Evolutionary conservation across 2,329 filamentous ascomycete species (phyloP).

Genomic region (Colletotrichum echinochloae): DNA sequence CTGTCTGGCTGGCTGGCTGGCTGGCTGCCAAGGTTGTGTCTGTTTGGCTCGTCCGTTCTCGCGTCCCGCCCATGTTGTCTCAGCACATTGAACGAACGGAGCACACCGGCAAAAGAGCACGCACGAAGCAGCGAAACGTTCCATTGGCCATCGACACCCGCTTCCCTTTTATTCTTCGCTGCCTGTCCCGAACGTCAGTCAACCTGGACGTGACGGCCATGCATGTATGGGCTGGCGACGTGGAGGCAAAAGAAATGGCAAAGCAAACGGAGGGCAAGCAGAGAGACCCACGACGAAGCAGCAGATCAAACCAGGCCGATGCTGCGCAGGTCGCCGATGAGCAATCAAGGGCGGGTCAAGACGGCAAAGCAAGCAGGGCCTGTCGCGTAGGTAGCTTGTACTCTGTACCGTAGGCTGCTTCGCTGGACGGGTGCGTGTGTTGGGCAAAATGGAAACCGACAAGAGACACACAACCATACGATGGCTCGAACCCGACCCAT

Average conservation of each 20-base stretch:
- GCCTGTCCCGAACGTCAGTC: background rate
- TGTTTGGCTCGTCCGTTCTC: background rate
- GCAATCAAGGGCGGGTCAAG: constrained; percentile 2
- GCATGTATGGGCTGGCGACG: background rate
- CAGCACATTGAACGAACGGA: background rate
- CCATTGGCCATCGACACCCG: background rate
- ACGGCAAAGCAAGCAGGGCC: background rate
- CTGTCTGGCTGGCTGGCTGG: too few species aligned
- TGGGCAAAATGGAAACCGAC: background rate
- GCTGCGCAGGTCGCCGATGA: constrained; percentile 9
- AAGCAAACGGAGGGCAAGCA: background rate
- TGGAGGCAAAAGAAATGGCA: background rate
- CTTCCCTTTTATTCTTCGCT: background rate
- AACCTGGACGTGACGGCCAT: background rate
- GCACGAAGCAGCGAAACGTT: background rate
- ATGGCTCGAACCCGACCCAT: constrained; percentile 1
- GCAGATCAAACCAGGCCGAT: constrained; percentile 2
- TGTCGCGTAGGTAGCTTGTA: background rate
- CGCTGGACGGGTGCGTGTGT: background rate
- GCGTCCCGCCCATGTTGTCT: background rate
- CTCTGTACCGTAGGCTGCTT: background rate
- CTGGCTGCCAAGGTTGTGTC: background rate
- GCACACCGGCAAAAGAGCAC: background rate
- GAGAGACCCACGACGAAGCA: background rate
- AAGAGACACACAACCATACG: background rate